phyloP scores from a whole-genome alignment of 148 eudicot species.

The Bassia scoparia region DNA sequence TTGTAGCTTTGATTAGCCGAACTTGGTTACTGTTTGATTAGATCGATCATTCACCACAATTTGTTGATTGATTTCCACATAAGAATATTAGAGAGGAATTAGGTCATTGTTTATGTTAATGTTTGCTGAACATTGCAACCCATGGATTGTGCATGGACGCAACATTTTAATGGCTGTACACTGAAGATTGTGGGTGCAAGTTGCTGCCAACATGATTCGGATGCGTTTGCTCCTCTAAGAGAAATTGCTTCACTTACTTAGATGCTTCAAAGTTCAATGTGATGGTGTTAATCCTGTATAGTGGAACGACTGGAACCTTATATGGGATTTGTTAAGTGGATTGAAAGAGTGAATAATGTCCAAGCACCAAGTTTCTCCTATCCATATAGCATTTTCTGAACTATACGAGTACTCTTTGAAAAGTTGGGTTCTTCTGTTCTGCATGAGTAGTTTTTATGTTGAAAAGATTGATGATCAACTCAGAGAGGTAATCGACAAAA shows the following conservation, averaged over 20 bases:
- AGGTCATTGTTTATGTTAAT: background rate
- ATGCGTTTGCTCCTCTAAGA: background rate
- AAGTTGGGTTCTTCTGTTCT: background rate
- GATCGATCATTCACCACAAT: background rate
- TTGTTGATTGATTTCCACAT: background rate
- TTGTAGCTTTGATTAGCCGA: no score
- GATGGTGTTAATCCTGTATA: background rate
- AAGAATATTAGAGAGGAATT: background rate
- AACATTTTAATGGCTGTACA: background rate
- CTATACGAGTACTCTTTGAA: background rate
- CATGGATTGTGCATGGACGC: background rate
- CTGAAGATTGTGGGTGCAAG: background rate
- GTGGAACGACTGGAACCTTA: background rate
- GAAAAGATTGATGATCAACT: background rate
- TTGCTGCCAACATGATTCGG: background rate
- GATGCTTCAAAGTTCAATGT: no score
- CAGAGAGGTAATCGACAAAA: background rate
- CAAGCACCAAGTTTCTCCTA: background rate
- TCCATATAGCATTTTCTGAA: background rate
- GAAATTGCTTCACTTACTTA: background rate
- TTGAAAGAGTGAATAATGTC: background rate
- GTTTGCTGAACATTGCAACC: background rate
- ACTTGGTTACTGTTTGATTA: no score
- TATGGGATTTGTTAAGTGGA: background rate
- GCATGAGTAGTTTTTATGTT: background rate